Evolutionary conservation across 2,329 filamentous ascomycete genomes (phyloP).

Genomic region (Neofusicoccum kwambonambiense): DNA sequence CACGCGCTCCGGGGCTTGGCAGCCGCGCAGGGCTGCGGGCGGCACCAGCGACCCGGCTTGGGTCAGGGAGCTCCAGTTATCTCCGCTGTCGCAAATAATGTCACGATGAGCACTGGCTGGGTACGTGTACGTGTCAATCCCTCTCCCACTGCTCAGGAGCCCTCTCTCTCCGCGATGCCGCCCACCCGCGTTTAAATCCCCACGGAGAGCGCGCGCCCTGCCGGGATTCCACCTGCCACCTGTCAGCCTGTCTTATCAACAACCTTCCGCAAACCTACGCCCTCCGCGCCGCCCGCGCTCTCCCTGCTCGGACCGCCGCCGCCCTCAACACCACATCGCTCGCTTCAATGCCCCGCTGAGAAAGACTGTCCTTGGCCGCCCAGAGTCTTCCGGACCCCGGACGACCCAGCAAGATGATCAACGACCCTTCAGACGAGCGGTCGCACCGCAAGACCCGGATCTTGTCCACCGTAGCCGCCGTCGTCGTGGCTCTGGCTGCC

Average conservation of each 20-base stretch:
- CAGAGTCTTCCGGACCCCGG: slow-evolving; percentile 9
- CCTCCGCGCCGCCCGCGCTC: neutral
- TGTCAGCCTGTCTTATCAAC: neutral
- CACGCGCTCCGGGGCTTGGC: slow-evolving; percentile 7
- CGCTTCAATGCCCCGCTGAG: slow-evolving; percentile 10
- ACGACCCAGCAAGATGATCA: slow-evolving; percentile 8
- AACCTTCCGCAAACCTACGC: neutral
- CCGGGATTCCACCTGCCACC: neutral
- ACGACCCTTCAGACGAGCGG: slow-evolving; percentile 39
- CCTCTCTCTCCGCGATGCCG: neutral
- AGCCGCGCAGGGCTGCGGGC: slow-evolving; percentile 7
- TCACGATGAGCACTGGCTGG: slow-evolving; percentile 7
- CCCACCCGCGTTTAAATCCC: neutral
- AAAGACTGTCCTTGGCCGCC: neutral
- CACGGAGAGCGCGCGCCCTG: neutral
- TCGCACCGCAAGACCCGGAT: slow-evolving; percentile 65
- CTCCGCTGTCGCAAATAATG: slow-evolving; percentile 13
- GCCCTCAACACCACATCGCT: neutral
- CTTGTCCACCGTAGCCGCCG: slow-evolving; percentile 81
- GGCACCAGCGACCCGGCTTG: neutral
- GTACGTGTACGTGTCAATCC: slow-evolving; percentile 13
- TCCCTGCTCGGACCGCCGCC: neutral
- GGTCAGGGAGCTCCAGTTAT: slow-evolving; percentile 10
- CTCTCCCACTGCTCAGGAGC: slow-evolving; percentile 10
- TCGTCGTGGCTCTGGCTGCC: slow-evolving; percentile 80